Evolutionary conservation across 2,329 filamentous ascomycete genomes (phyloP).

Genomic region (Penicillium sp.): DNA sequence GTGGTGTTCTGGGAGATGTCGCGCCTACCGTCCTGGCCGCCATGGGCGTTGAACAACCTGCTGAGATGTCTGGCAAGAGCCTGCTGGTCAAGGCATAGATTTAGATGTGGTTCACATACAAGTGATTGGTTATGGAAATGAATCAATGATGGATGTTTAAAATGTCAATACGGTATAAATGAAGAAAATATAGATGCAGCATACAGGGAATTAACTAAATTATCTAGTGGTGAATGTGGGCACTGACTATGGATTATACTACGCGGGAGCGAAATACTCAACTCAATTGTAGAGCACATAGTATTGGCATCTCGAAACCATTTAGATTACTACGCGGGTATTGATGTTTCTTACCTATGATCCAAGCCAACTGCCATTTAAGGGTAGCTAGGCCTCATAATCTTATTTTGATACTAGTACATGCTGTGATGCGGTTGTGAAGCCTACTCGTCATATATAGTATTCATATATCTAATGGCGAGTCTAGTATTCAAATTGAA

Average conservation of each 20-base stretch:
- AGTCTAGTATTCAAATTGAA: not conserved
- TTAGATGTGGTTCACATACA: constrained; percentile 23
- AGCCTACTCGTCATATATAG: too few species aligned
- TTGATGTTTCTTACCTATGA: too few species aligned
- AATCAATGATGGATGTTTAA: constrained; percentile 26
- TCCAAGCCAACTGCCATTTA: too few species aligned
- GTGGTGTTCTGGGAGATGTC: constrained; percentile 94
- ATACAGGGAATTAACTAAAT: not conserved
- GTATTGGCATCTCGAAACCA: too few species aligned
- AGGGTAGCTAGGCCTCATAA: too few species aligned
- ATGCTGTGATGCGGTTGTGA: too few species aligned
- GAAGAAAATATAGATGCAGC: not conserved
- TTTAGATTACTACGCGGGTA: too few species aligned
- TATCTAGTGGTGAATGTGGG: not conserved
- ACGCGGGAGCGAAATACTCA: too few species aligned
- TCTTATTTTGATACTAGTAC: too few species aligned
- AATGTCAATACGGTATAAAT: constrained; percentile 23
- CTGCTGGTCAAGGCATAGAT: constrained; percentile 71
- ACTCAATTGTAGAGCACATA: too few species aligned
- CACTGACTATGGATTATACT: too few species aligned
- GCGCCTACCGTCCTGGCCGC: constrained; percentile 88
- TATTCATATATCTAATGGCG: too few species aligned
- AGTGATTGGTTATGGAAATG: constrained; percentile 25
- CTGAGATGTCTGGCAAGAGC: constrained; percentile 88
- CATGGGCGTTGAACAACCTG: constrained; percentile 89